phyloP scores from a whole-genome alignment of 2,329 filamentous ascomycete species.

The Domatiomyces catenatus region DNA sequence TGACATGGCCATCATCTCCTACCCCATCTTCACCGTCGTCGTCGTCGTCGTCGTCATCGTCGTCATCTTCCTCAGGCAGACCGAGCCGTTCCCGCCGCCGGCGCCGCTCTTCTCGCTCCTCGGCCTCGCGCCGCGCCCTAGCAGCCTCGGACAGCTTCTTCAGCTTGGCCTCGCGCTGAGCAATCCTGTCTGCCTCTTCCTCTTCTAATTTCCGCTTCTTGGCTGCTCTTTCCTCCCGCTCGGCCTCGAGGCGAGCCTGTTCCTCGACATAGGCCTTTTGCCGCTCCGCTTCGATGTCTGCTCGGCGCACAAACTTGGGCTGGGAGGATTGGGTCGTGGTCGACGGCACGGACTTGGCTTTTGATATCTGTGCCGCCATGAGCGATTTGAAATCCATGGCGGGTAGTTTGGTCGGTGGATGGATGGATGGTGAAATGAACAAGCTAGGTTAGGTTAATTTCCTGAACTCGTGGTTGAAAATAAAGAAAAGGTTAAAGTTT shows the following conservation, averaged over 20 bases:
- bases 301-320: conserved; percentile 65
- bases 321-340: conserved; percentile 17
- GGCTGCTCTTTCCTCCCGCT: conserved; percentile 52
- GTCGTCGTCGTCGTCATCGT: conserved; percentile 15
- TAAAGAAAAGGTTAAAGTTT: too few species aligned
- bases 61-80: conserved; percentile 44
- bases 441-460: too few species aligned
- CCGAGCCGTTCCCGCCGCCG: conserved; percentile 61
- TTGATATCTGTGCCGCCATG: conserved; percentile 85
- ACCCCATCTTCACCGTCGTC: conserved; percentile 42
- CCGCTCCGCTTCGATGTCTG: conserved; percentile 71
- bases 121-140: conserved; percentile 50
- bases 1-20: conserved; percentile 4
- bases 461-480: too few species aligned
- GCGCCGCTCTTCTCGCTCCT: conserved; percentile 58
- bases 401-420: conserved; percentile 8
- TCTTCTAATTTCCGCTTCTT: conserved; percentile 85
- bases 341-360: conserved; percentile 44
- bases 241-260: conserved; percentile 57
- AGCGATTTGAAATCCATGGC: conserved; percentile 87
- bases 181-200: conserved; percentile 57
- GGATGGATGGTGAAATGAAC: not conserved
- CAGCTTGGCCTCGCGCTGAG: conserved; percentile 65
- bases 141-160: conserved; percentile 69
- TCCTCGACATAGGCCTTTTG: conserved; percentile 66